These are phyloP conservation scores for Gracilaria domingensis DNA, from an alignment of 23 red algal species.

Conservation along the genomic window DNA sequence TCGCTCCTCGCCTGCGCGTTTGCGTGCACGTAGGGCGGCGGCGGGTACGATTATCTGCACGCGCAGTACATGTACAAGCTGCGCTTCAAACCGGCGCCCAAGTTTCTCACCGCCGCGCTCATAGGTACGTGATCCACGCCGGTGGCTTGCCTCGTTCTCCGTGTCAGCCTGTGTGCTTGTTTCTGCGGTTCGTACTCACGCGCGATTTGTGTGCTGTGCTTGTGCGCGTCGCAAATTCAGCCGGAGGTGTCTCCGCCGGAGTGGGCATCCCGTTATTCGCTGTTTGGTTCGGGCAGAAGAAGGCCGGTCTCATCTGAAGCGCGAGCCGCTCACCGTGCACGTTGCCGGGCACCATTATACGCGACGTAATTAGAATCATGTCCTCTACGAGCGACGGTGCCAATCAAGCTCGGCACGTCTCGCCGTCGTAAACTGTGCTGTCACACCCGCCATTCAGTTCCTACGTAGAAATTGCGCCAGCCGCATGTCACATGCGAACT, in stretches of 20 bases:
- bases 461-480: neutral
- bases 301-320: conserved; percentile 44
- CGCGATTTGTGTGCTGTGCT: too few species aligned
- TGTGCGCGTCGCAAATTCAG: neutral
- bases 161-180: too few species aligned
- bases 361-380: too few species aligned
- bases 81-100: conserved; percentile 55
- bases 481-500: neutral
- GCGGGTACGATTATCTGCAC: conserved; percentile 62
- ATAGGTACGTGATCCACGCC: conserved; percentile 68
- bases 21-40: neutral
- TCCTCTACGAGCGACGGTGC: too few species aligned
- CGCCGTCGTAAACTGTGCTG: too few species aligned
- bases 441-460: neutral
- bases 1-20: neutral
- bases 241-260: conserved; percentile 36
- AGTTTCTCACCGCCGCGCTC: conserved; percentile 5
- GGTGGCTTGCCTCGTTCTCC: too few species aligned
- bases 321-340: neutral
- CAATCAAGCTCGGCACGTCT: too few species aligned
- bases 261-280: conserved; percentile 61
- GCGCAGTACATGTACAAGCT: conserved; percentile 74
- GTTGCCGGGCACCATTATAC: neutral
- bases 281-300: conserved; percentile 55
- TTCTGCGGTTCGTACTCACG: neutral